phyloP scores from a whole-genome alignment of 1,284 basidiomycete genomes.

The Hemileccinum hortonii region DNA sequence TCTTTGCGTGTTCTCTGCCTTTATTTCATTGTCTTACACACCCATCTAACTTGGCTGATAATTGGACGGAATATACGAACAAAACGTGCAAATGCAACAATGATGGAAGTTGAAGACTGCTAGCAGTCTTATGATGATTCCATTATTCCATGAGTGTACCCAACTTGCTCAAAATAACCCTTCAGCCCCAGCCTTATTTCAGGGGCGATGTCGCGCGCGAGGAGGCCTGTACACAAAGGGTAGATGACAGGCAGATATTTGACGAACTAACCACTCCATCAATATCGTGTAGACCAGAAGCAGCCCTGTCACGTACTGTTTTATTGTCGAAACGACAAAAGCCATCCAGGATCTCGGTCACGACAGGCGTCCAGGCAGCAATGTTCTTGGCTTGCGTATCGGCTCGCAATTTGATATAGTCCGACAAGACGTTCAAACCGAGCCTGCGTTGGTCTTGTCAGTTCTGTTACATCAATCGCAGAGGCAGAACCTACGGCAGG shows the following conservation, averaged over 20 bases:
- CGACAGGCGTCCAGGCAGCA: constrained; percentile 95
- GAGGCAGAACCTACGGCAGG: constrained; percentile 69
- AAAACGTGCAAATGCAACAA: constrained; percentile 8
- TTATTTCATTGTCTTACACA: constrained; percentile 15
- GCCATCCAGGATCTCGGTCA: constrained; percentile 90
- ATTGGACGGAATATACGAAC: constrained; percentile 37
- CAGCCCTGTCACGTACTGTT: constrained; percentile 56
- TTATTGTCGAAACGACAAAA: constrained; percentile 88
- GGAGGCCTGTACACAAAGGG: constrained; percentile 78
- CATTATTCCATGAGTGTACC: constrained; percentile 70
- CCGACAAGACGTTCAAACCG: constrained; percentile 86
- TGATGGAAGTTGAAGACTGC: constrained; percentile 3
- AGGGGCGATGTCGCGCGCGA: constrained; percentile 75
- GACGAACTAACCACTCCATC: constrained; percentile 65
- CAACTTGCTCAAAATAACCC: constrained; percentile 76
- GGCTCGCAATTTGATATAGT: constrained; percentile 86
- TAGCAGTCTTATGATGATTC: constrained; percentile 46
- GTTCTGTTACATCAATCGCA: constrained; percentile 1
- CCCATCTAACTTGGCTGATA: constrained; percentile 23
- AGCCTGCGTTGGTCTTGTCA: constrained; percentile 50
- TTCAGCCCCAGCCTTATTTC: constrained; percentile 79
- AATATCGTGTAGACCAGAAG: not conserved
- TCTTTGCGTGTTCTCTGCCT: constrained; percentile 19
- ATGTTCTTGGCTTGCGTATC: constrained; percentile 97
- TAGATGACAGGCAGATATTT: constrained; percentile 85